Conservation (phyloP, 140 eudicot species). For the Bidens hawaiensis region DNA sequence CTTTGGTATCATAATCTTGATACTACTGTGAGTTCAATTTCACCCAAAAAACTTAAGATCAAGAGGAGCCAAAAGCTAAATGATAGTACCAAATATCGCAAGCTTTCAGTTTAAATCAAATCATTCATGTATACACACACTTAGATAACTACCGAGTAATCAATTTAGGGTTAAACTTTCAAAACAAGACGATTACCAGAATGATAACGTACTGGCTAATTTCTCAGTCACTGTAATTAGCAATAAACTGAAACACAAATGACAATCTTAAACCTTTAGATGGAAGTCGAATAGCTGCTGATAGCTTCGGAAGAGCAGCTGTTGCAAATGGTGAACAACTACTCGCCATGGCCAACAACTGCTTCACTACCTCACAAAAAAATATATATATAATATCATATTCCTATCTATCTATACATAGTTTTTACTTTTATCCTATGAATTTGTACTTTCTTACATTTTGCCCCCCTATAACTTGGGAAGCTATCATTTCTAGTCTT, state of each 20-base stretch:
- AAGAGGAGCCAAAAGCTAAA: background rate
- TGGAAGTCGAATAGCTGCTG: constrained; percentile 14
- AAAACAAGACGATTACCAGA: too few species aligned
- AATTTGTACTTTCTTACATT: background rate
- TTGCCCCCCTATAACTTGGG: constrained; percentile 9
- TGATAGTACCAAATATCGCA: background rate
- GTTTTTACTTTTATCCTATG: background rate
- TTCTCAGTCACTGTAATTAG: too few species aligned
- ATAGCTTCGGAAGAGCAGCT: constrained; percentile 27
- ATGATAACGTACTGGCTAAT: too few species aligned
- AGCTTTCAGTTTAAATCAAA: background rate
- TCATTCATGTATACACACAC: background rate
- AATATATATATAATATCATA: too few species aligned
- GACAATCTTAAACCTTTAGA: constrained; percentile 25
- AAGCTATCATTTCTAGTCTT: background rate
- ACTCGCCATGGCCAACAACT: constrained; percentile 23
- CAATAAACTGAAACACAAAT: constrained; percentile 16
- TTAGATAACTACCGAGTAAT: too few species aligned
- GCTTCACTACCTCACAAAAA: constrained; percentile 17
- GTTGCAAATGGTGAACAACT: too few species aligned
- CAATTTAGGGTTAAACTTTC: too few species aligned
- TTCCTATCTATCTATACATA: too few species aligned
- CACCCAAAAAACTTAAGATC: background rate
- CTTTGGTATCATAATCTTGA: constrained; percentile 2
- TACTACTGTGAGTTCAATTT: background rate